These are phyloP conservation scores for Sordaria brevicollis DNA, from an alignment of 495 filamentous ascomycete species.

Conservation along the genomic window DNA sequence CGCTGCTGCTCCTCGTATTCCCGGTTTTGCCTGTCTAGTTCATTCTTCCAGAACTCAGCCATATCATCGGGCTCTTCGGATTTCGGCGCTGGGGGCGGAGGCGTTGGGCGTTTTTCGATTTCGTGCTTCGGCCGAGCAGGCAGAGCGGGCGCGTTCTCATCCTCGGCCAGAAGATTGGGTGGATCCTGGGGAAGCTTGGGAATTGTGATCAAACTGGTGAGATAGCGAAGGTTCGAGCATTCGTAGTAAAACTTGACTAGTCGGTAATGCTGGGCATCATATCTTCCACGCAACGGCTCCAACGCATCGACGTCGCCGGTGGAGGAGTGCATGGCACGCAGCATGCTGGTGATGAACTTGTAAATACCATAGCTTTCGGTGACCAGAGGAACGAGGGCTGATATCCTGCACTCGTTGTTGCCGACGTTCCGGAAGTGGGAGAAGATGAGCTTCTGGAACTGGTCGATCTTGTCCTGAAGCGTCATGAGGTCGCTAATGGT, in stretches of 20 bases:
- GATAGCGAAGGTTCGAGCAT: slow-evolving; percentile 91
- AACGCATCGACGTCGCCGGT: slow-evolving; percentile 95
- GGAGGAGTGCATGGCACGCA: slow-evolving; percentile 91
- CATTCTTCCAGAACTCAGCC: slow-evolving; percentile 94
- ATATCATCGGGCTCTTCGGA: slow-evolving; percentile 84
- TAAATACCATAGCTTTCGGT: slow-evolving; percentile 98
- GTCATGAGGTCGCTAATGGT: slow-evolving; percentile 95
- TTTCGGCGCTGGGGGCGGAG: slow-evolving; percentile 50
- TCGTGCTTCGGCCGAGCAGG: slow-evolving; percentile 72
- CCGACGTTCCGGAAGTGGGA: slow-evolving; percentile 83
- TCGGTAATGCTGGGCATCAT: slow-evolving; percentile 91
- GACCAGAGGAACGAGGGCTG: slow-evolving; percentile 83
- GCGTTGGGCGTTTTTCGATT: slow-evolving; percentile 53
- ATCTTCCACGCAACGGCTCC: slow-evolving; percentile 73
- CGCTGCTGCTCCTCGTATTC: slow-evolving; percentile 91
- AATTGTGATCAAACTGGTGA: slow-evolving; percentile 91
- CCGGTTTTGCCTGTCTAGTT: slow-evolving; percentile 78
- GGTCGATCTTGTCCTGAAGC: slow-evolving; percentile 94
- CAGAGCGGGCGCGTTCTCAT: slow-evolving; percentile 71
- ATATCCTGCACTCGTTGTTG: slow-evolving; percentile 95
- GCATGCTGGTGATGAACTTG: slow-evolving; percentile 91
- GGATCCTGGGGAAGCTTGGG: slow-evolving; percentile 93
- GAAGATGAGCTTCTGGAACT: slow-evolving; percentile 96
- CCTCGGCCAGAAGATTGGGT: slow-evolving; percentile 74
- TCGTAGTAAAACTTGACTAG: slow-evolving; percentile 98